A percentile compares a stretch with the other conserved stretches of the same genome.
These are phyloP conservation scores for Fusarium anthophilum DNA, from an alignment of 2,329 filamentous ascomycete genomes.

Conservation along the genomic window DNA sequence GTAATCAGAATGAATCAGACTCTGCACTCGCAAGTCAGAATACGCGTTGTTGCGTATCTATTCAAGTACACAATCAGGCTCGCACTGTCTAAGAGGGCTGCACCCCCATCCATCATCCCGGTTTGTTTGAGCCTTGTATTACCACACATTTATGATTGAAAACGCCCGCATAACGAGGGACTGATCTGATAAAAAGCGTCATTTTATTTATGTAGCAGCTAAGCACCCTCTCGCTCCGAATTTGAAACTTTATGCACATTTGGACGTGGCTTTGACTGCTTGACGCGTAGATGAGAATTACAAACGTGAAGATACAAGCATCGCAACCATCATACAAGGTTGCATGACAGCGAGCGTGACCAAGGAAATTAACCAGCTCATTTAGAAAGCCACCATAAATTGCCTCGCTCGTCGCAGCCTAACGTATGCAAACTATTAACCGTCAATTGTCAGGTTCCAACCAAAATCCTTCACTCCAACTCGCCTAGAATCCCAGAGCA, in stretches of 20 bases:
- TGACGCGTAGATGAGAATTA: neutral
- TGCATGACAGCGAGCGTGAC: neutral
- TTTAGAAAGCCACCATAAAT: neutral
- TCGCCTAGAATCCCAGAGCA: neutral
- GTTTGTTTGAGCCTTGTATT: neutral
- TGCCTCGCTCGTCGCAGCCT: neutral
- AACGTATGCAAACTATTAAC: neutral
- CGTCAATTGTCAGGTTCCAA: neutral
- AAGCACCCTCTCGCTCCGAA: too few relatives aligned
- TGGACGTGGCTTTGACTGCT: too few relatives aligned
- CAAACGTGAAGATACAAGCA: neutral
- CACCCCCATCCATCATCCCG: neutral
- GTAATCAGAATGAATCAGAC: neutral
- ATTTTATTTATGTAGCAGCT: neutral
- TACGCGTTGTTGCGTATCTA: neutral
- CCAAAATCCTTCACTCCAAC: neutral
- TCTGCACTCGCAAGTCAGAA: neutral
- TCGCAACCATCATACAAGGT: neutral
- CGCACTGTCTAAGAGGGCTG: neutral
- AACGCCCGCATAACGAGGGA: neutral
- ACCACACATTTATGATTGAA: fast-evolving
- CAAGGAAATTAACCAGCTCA: neutral
- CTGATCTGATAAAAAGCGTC: fast-evolving
- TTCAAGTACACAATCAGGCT: neutral
- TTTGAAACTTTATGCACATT: neutral